Evolutionary conservation across 2,329 filamentous ascomycete species (phyloP), one percentile per base, ranked within the genome.

Genomic region (Gaeumannomyces tritici): DNA sequence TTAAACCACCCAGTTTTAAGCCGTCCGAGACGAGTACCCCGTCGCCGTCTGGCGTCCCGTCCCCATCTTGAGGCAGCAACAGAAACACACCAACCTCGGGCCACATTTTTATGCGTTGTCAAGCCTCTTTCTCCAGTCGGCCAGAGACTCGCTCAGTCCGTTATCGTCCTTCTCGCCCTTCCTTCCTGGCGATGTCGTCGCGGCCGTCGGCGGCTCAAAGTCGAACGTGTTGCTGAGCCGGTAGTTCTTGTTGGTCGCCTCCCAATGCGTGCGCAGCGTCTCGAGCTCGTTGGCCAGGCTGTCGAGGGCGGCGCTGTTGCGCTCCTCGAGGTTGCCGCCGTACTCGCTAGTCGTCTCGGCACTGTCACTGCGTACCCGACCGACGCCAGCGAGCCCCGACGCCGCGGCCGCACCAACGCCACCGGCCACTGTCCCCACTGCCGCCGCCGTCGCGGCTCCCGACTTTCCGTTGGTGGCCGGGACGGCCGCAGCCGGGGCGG

Each of bases 241-340:
- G 74, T 98, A 97, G 70, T 91, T 96, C 75, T 96, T 95, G 77
- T 93, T 97, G 15, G 92, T 96, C 54, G 89, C 91, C 76, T 98
- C 92, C 95, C 95, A 99, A 70, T 97, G 93, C 61, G 82, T 90
- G 61, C 93, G 86, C 59, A 99, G 81, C 15, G 90, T 89, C 73
- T 99, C 95, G 9, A 99, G 85, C 77, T 99, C 95, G 66, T 86
- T 91, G 13, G 95, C 93, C 28, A 99, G 84, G 66, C 89, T 95
- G 74, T 99, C 95, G 26, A 99, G 83, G 3, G 93, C 93, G 67
- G 77, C 79, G 70, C 83, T 85, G 72, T 85, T 83, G 66, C 84
- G 79, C 61, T 75, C 78, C 62, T 83, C 78, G 4, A 82, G 71
- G 12, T 79, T 82, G 26, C 81, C 80, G n/a, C 54, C 60, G 62